These are phyloP conservation scores for Viola odorata DNA, from an alignment of 345 rosid genomes.

Conservation along the genomic window DNA sequence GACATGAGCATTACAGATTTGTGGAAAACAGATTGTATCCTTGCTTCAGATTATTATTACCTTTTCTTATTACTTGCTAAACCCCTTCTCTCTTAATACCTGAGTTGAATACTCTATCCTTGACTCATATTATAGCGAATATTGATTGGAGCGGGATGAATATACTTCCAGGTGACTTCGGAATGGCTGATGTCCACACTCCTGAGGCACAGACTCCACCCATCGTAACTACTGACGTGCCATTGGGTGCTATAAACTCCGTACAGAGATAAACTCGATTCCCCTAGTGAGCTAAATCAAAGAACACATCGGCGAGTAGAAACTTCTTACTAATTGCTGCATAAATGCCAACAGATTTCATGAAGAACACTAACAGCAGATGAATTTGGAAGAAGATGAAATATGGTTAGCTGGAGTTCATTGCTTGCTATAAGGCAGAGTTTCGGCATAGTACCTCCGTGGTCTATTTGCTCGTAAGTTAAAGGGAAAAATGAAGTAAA, in stretches of 20 bases:
- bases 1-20: slow-evolving; percentile 87
- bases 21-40: slow-evolving; percentile 96
- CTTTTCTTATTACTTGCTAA: neutral
- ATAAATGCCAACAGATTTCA: slow-evolving; percentile 2
- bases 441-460: neutral
- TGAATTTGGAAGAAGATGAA: slow-evolving; percentile 1
- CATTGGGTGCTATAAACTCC: slow-evolving; percentile 32
- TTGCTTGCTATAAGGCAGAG: neutral
- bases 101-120: slow-evolving; percentile 28
- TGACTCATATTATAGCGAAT: slow-evolving; percentile 48
- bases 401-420: neutral
- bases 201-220: slow-evolving; percentile 52
- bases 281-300: too few relatives aligned
- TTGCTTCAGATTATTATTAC: slow-evolving; percentile 15
- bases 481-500: neutral
- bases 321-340: neutral
- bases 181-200: slow-evolving; percentile 44
- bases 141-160: slow-evolving; percentile 52
- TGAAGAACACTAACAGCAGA: neutral
- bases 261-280: slow-evolving; percentile 30
- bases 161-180: slow-evolving; percentile 46
- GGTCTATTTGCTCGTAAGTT: neutral
- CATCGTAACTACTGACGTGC: slow-evolving; percentile 34
- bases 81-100: neutral
- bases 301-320: too few relatives aligned